Percentiles rank a stretch among this genome's conserved stretches.
Conservation (phyloP, 2,329 filamentous ascomycete species). For the Zalaria sp. region DNA sequence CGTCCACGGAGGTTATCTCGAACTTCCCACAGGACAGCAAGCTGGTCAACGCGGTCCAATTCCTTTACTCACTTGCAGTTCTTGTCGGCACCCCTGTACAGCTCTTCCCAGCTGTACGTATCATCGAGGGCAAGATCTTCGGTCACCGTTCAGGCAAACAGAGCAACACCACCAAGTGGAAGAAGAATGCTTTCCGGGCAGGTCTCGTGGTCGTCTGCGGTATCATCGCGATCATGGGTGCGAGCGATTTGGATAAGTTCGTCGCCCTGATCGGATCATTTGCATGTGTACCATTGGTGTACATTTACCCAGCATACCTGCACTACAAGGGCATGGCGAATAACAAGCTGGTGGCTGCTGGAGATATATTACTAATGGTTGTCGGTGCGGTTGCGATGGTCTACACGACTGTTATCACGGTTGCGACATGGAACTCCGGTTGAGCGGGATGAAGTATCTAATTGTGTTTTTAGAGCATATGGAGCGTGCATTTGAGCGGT, state of each 20-base stretch:
- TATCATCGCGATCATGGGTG: constrained; percentile 47
- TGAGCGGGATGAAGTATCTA: too few relatives aligned
- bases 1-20: constrained; percentile 60
- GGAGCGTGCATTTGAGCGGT: too few relatives aligned
- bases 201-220: constrained; percentile 44
- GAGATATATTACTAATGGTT: constrained; percentile 49
- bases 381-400: constrained; percentile 54
- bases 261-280: constrained; percentile 61
- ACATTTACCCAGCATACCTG: constrained; percentile 60
- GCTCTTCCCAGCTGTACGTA: constrained; percentile 59
- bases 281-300: constrained; percentile 62
- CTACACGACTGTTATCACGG: constrained; percentile 54
- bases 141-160: constrained; percentile 55
- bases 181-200: constrained; percentile 56
- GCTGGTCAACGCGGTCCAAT: constrained; percentile 64
- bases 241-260: constrained; percentile 58
- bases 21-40: constrained; percentile 58
- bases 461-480: too few relatives aligned
- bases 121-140: constrained; percentile 54
- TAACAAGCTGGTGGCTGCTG: constrained; percentile 38
- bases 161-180: constrained; percentile 54
- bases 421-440: constrained; percentile 15
- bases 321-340: constrained; percentile 55
- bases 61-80: constrained; percentile 59
- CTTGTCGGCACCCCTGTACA: constrained; percentile 63